phyloP scores from a whole-genome alignment of 2,329 filamentous ascomycete genomes.

The Fusarium buharicum region DNA sequence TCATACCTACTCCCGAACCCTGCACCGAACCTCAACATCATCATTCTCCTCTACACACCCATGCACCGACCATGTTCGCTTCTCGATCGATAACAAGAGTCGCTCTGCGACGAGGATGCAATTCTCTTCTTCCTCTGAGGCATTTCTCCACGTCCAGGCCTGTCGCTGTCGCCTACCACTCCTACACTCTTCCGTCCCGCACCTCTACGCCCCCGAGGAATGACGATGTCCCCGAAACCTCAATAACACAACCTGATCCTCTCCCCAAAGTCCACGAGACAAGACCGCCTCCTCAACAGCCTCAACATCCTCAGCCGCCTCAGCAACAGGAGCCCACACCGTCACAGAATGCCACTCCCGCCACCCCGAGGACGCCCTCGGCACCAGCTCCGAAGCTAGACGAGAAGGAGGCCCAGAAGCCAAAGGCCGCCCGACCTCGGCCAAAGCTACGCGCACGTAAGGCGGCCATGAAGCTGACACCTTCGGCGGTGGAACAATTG shows the following conservation, averaged over 20 bases:
- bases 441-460: constrained; percentile 73
- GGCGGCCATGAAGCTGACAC: constrained; percentile 88
- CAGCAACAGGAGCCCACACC: constrained; percentile 28
- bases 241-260: constrained; percentile 57
- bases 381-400: constrained; percentile 50
- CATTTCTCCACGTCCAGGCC: constrained; percentile 54
- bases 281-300: constrained; percentile 53
- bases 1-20: constrained; percentile 24
- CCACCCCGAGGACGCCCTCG: constrained; percentile 50
- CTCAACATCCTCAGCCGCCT: constrained; percentile 34
- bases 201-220: constrained; percentile 55
- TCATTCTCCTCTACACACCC: constrained; percentile 13
- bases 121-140: constrained; percentile 51
- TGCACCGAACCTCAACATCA: constrained; percentile 18
- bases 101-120: constrained; percentile 55
- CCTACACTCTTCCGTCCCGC: constrained; percentile 61
- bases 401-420: constrained; percentile 75
- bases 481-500: constrained; percentile 82
- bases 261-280: constrained; percentile 65
- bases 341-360: constrained; percentile 33
- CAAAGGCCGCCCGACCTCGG: constrained; percentile 59
- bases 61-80: constrained; percentile 56
- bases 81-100: constrained; percentile 54
- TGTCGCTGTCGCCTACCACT: constrained; percentile 58
- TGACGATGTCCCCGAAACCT: constrained; percentile 58